Evolutionary conservation across 169 alveolate genomes (phyloP).

Genomic region (Eimeria necatrix): DNA sequence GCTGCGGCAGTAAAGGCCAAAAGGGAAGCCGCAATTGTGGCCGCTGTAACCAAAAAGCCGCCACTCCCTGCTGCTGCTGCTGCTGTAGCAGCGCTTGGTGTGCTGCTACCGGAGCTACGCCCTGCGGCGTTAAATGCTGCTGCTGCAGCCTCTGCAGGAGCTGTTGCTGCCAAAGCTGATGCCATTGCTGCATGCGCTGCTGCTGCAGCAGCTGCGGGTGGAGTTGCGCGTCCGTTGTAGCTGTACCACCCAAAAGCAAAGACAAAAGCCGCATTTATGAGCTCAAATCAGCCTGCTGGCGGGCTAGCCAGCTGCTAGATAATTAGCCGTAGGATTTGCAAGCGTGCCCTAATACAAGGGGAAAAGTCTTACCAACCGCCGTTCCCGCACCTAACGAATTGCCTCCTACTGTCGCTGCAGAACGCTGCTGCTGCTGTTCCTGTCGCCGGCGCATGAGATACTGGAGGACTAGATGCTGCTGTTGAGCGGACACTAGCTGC

Average conservation of each 20-base stretch:
- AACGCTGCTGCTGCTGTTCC: background rate
- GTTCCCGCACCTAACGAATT: background rate
- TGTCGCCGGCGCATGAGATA: slow-evolving; percentile 20
- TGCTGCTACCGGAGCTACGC: background rate
- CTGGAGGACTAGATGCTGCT: slow-evolving; percentile 1
- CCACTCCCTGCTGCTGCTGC: slow-evolving; percentile 30
- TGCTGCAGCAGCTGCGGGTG: background rate
- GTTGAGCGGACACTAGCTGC: slow-evolving; percentile 8
- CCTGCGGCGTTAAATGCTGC: slow-evolving; percentile 1
- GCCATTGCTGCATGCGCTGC: background rate
- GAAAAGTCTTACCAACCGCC: no score
- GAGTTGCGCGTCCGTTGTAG: background rate
- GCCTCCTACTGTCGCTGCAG: background rate
- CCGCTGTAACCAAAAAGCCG: slow-evolving; percentile 21
- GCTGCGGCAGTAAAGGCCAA: slow-evolving; percentile 19
- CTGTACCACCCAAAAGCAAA: no score
- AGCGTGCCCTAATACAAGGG: no score
- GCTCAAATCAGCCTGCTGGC: no score
- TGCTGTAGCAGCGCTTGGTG: slow-evolving; percentile 33
- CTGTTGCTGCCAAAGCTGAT: background rate
- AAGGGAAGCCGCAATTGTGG: slow-evolving; percentile 26
- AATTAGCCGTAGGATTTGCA: no score
- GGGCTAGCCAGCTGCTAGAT: no score
- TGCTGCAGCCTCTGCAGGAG: background rate
- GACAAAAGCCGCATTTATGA: no score